Base-by-base conservation (phyloP, 805 yeast genomes). In the Ogataea sp. region DNA sequence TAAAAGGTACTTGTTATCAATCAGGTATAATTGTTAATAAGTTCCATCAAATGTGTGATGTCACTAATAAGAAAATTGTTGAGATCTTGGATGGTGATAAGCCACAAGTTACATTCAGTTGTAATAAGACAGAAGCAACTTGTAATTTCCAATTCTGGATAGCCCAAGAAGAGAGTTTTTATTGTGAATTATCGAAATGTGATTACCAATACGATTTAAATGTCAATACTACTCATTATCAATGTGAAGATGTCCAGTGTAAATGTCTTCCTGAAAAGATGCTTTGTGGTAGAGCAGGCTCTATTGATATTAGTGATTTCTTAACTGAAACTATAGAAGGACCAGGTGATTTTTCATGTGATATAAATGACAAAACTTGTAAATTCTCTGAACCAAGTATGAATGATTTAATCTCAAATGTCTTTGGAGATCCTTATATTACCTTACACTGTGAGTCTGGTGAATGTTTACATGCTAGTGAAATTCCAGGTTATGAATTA, bases 81-180 rank as follows among this genome's bases (percentile, higher is more conserved):
- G 78, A 81, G 41, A 81, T 90, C 35, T 67, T 93, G 47, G 68
- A 78, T 15, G 96, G 96, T 0, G 74, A 78, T 58, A 72, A 70
- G 38, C 97, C 98, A 2, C 95, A 90, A 55, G 96, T 86, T 3
- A 88, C 96, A 0, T 90, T 93, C 61, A 75, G 87, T 30, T 93
- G 98, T 65, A 79, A 85, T 54, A 75, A 69, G 50, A 71, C 82
- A 1, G 64, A 75, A 0, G 71, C 62, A 15, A 60, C 59, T 10
- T 93, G 98, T 62, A 79, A 87, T 56, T 87, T 93, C 63, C 97
- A 93, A 60, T 87, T 93, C 56, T 93, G 98, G 98, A 86, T 93
- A 46, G 96, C 81, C 49, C 77, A 87, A 57, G 65, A 71, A 34
- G 98, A 93, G 58, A 81, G 94, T 43, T 93, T 93, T 59, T 93